Percentiles rank a stretch among this genome's conserved stretches.
Conservation (phyloP, 495 filamentous ascomycete species). For the Cenococcum geophilum region DNA sequence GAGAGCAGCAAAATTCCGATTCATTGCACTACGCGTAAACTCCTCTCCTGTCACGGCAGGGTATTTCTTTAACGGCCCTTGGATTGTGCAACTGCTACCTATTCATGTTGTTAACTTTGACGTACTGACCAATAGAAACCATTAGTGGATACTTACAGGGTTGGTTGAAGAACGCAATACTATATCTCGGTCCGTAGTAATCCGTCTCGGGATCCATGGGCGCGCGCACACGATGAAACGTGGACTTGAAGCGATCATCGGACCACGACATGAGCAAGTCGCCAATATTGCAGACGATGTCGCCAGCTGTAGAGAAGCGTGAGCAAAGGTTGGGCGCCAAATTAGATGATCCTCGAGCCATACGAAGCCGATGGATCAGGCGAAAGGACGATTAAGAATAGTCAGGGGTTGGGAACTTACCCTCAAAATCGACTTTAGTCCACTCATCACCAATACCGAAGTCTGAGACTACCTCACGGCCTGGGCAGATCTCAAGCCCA, state of each 20-base stretch:
- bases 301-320: slow-evolving; percentile 37
- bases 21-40: slow-evolving; percentile 53
- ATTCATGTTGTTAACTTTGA: not conserved
- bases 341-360: not conserved
- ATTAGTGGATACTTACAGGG: slow-evolving; percentile 48
- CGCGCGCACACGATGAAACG: slow-evolving; percentile 57
- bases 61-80: slow-evolving; percentile 58
- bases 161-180: slow-evolving; percentile 63
- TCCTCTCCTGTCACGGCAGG: slow-evolving; percentile 52
- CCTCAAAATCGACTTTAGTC: slow-evolving; percentile 53
- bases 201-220: slow-evolving; percentile 46
- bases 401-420: too few relatives aligned
- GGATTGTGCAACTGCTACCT: slow-evolving; percentile 39
- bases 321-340: not conserved
- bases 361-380: too few relatives aligned
- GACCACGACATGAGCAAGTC: slow-evolving; percentile 65
- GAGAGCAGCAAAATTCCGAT: slow-evolving; percentile 51
- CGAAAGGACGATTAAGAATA: too few relatives aligned
- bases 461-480: slow-evolving; percentile 53
- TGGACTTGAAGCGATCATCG: slow-evolving; percentile 63
- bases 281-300: slow-evolving; percentile 63
- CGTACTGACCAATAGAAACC: not conserved
- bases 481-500: slow-evolving; percentile 62
- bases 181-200: slow-evolving; percentile 54
- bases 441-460: slow-evolving; percentile 56